These are phyloP conservation scores for Melanomma pulvis-pyrius DNA, from an alignment of 495 filamentous ascomycete genomes.

Conservation along the genomic window DNA sequence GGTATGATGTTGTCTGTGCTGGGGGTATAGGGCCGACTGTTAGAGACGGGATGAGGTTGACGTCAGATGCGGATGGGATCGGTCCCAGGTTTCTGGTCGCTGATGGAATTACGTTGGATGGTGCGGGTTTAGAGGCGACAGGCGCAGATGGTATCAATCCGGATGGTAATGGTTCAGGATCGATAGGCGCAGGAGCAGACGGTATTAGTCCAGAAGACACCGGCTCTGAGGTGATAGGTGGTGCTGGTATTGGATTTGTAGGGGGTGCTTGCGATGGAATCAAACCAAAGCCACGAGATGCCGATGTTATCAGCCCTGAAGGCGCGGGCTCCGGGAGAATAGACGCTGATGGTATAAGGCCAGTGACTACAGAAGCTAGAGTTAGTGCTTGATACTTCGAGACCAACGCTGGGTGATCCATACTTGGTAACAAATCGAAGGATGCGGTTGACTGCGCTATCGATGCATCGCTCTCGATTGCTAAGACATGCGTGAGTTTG, in stretches of 20 bases:
- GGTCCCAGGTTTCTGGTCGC: neutral
- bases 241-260: conserved; percentile 1
- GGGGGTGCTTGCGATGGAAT: conserved; percentile 17
- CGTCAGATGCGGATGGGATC: conserved; percentile 1
- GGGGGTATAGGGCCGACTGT: neutral
- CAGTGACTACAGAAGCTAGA: neutral
- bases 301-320: conserved; percentile 13
- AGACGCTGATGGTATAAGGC: conserved; percentile 15
- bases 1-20: neutral
- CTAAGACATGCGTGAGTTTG: conserved; percentile 13
- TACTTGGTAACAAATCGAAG: neutral
- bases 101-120: neutral
- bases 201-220: neutral
- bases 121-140: neutral
- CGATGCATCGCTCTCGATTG: conserved; percentile 14
- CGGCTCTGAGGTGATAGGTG: neutral
- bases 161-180: neutral
- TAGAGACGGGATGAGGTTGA: neutral
- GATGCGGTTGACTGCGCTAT: neutral
- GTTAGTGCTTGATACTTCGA: neutral
- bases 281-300: conserved; percentile 8
- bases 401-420: neutral
- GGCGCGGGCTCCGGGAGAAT: conserved; percentile 1
- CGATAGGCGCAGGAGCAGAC: neutral
- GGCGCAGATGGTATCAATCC: neutral